Evolutionary conservation across 2,329 filamentous ascomycete genomes (phyloP).

Genomic region (Thelonectria olida): DNA sequence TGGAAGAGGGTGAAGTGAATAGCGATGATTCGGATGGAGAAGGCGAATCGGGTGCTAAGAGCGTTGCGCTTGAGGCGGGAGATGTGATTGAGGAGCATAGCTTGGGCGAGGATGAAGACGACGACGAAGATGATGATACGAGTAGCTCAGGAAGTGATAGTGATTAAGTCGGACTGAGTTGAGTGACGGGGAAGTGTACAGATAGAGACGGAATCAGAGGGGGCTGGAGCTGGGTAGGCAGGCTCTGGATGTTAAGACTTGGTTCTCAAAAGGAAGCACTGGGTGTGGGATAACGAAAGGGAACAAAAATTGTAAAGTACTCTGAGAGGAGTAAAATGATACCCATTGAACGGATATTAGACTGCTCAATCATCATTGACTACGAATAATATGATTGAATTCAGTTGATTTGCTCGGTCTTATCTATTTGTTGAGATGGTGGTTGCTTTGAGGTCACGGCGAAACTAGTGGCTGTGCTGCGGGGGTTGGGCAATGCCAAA

Average conservation of each 20-base stretch:
- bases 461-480: constrained; percentile 23
- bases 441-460: not conserved
- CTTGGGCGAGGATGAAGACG: constrained; percentile 47
- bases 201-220: not conserved
- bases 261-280: not conserved
- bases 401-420: too few species aligned
- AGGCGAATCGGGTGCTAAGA: constrained; percentile 24
- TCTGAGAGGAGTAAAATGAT: constrained; percentile 1
- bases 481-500: constrained; percentile 10
- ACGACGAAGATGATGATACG: constrained; percentile 48
- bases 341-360: constrained; percentile 4
- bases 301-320: not conserved
- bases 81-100: constrained; percentile 53
- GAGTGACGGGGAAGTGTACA: not conserved
- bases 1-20: constrained; percentile 48
- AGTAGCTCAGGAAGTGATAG: constrained; percentile 56
- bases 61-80: constrained; percentile 38
- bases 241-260: not conserved
- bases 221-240: not conserved
- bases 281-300: not conserved
- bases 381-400: too few species aligned
- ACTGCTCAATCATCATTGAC: not conserved
- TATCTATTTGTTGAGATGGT: too few species aligned
- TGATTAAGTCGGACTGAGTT: constrained; percentile 30
- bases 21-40: constrained; percentile 40